Evolutionary conservation across 78 protist species (phyloP).

Genomic region (Dictyostelium capitatum): DNA sequence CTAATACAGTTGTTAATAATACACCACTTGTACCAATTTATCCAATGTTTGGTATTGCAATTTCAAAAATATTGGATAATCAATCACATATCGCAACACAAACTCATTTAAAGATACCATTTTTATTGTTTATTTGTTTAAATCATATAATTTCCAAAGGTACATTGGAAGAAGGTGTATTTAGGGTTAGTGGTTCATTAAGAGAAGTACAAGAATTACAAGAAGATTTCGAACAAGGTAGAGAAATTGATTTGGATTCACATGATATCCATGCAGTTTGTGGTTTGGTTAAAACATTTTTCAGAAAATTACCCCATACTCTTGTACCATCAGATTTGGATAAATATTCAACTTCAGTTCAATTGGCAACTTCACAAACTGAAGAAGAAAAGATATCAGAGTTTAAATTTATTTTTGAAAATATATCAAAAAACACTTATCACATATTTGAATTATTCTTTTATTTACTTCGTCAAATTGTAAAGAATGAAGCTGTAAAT

Average conservation of each 20-base stretch:
- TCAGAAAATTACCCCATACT: constrained; percentile 42
- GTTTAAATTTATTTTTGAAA: constrained; percentile 71
- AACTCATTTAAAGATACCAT: constrained; percentile 36
- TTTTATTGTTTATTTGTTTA: constrained; percentile 23
- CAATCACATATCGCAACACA: background rate
- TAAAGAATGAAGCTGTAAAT: constrained; percentile 8
- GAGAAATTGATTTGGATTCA: constrained; percentile 33
- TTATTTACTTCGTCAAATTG: background rate
- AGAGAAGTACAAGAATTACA: constrained; percentile 22
- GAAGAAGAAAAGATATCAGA: constrained; percentile 63
- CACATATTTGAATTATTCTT: constrained; percentile 8
- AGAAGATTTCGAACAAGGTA: constrained; percentile 34
- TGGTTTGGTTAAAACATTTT: constrained; percentile 64
- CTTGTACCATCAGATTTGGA: constrained; percentile 12
- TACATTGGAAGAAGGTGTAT: constrained; percentile 45
- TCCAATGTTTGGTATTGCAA: constrained; percentile 52
- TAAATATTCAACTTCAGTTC: constrained; percentile 55
- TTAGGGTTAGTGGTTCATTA: constrained; percentile 47
- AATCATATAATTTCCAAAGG: constrained; percentile 22
- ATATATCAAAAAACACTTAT: constrained; percentile 9
- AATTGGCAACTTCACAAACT: constrained; percentile 60
- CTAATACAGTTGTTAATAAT: background rate
- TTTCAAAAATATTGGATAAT: constrained; percentile 20
- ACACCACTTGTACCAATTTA: background rate
- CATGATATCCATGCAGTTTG: constrained; percentile 66